A percentile compares a stretch with the other conserved stretches of the same genome.
These are phyloP conservation scores for Fagopyrum tataricum DNA, from an alignment of 148 eudicot species.

Conservation along the genomic window DNA sequence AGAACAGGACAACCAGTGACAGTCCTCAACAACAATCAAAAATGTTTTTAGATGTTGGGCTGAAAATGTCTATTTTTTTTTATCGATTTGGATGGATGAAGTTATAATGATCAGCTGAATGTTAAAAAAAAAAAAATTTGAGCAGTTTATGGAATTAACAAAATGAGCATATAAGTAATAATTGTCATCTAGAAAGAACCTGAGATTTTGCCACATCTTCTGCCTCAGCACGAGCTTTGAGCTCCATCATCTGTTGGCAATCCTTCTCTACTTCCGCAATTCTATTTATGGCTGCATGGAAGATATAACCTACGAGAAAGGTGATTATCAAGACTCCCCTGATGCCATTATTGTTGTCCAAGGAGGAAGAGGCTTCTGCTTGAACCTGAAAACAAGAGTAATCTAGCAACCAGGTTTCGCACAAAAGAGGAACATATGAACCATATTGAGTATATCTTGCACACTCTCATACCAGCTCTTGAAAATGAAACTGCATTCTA, in stretches of 20 bases:
- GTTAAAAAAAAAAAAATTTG: not conserved
- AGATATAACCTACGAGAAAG: conserved; percentile 52
- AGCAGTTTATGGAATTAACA: not conserved
- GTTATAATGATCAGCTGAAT: not conserved
- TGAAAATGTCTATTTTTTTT: not conserved
- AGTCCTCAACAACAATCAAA: conserved; percentile 1
- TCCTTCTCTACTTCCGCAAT: conserved; percentile 58
- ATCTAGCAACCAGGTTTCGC: conserved; percentile 63
- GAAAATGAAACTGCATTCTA: too few relatives aligned
- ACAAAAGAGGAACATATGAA: too few relatives aligned
- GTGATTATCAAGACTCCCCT: conserved; percentile 47
- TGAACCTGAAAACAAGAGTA: conserved; percentile 60
- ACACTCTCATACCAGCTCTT: not conserved
- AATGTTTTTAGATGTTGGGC: not conserved
- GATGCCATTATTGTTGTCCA: conserved; percentile 57
- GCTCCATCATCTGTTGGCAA: conserved; percentile 50
- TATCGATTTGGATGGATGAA: not conserved
- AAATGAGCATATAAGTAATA: not conserved
- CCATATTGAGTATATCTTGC: too few relatives aligned
- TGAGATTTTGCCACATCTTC: conserved; percentile 94
- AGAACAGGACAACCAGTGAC: not conserved
- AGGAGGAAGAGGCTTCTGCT: conserved; percentile 54
- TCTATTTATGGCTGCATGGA: conserved; percentile 51
- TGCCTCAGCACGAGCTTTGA: conserved; percentile 86
- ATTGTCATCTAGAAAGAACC: conserved; percentile 22